Evolutionary conservation across 2,329 filamentous ascomycete species (phyloP).

Genomic region (Mycogone perniciosa): DNA sequence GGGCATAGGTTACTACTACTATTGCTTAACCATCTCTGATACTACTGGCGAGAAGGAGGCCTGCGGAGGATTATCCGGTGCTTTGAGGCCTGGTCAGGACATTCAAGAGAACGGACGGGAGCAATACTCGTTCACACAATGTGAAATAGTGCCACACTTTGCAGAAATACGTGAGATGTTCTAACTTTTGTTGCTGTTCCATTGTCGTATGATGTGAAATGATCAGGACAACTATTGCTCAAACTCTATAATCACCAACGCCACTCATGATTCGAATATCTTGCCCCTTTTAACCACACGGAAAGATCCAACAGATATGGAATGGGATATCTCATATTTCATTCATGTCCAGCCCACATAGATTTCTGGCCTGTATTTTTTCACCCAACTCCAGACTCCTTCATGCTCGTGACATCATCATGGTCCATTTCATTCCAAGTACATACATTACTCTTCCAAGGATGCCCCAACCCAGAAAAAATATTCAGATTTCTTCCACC

Average conservation of each 20-base stretch:
- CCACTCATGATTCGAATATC: background rate
- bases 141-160: constrained; percentile 8
- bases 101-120: background rate
- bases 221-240: background rate
- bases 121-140: constrained; percentile 6
- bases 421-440: background rate
- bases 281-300: background rate
- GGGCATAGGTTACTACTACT: constrained; percentile 1
- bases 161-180: constrained; percentile 12
- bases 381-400: constrained; percentile 15
- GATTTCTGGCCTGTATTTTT: constrained; percentile 41
- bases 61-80: constrained; percentile 1
- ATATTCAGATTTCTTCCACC: constrained; percentile 53
- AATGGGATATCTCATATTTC: background rate
- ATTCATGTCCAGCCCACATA: background rate
- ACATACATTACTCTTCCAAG: background rate
- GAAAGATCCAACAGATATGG: background rate
- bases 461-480: background rate
- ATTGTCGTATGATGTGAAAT: background rate
- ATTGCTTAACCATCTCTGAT: background rate
- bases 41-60: background rate
- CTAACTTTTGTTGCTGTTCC: constrained; percentile 1
- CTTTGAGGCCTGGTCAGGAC: background rate
- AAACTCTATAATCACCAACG: background rate
- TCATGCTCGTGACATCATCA: constrained; percentile 6